Evolutionary conservation across 176 grass and related monocot species (phyloP).

Genomic region (Oryza glaberrima): DNA sequence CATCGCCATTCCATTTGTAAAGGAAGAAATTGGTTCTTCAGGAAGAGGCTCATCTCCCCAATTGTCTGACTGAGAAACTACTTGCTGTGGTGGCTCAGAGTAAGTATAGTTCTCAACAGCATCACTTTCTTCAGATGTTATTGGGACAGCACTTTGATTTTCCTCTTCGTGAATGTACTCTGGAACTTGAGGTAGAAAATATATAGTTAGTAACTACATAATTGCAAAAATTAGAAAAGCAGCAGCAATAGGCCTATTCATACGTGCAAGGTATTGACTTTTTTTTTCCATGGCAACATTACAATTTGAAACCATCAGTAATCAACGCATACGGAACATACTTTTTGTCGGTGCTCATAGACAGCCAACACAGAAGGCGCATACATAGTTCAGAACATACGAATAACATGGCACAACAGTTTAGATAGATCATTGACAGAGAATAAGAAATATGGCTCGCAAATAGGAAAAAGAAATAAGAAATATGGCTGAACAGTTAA

Average conservation of each 20-base stretch:
- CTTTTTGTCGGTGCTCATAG: not conserved
- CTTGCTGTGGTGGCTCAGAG: constrained; percentile 58
- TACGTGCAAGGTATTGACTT: not conserved
- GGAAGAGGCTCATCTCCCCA: constrained; percentile 56
- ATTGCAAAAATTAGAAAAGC: not conserved
- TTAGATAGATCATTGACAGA: not conserved
- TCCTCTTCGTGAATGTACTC: constrained; percentile 69
- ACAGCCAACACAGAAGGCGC: constrained; percentile 1
- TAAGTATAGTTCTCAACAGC: constrained; percentile 60
- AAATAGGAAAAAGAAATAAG: not conserved
- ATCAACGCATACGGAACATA: not conserved
- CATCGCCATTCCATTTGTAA: constrained; percentile 49
- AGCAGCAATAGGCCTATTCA: not conserved
- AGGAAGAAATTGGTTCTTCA: constrained; percentile 65
- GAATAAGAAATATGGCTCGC: not conserved
- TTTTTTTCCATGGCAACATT: not conserved
- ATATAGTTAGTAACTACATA: constrained; percentile 14
- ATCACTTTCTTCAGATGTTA: constrained; percentile 56
- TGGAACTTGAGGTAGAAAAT: constrained; percentile 46
- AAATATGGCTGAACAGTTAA: not conserved
- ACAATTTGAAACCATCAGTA: not conserved
- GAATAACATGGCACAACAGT: not conserved
- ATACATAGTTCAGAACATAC: not conserved
- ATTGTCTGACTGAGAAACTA: constrained; percentile 53
- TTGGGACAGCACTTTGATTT: constrained; percentile 50